A percentile compares a stretch with the other conserved stretches of the same genome.
phyloP scores from a whole-genome alignment of 306 rosid genomes.

The Cucurbita argyrosperma region DNA sequence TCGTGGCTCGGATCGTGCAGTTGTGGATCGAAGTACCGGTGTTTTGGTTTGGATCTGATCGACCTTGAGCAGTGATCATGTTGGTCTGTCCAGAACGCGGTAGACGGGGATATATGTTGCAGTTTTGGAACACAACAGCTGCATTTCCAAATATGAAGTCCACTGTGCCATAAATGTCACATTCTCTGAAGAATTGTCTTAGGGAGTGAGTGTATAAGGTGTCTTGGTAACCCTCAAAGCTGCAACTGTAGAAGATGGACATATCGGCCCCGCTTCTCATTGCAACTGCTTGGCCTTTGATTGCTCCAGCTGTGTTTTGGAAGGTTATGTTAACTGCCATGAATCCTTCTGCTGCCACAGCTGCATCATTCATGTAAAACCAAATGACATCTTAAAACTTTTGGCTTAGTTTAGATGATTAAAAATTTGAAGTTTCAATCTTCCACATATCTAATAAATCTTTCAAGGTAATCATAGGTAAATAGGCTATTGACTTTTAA shows the following conservation, averaged over 20 bases:
- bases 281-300: conserved; percentile 31
- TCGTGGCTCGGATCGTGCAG: conserved; percentile 14
- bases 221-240: conserved; percentile 32
- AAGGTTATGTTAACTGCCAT: conserved; percentile 18
- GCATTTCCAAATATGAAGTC: conserved; percentile 35
- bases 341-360: conserved; percentile 19
- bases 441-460: too few species aligned
- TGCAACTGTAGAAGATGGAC: conserved; percentile 22
- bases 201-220: conserved; percentile 27
- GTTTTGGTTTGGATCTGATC: conserved; percentile 20
- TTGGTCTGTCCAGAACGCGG: conserved; percentile 8
- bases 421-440: too few species aligned
- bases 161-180: conserved; percentile 29
- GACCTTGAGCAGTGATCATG: conserved; percentile 22
- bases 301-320: conserved; percentile 28
- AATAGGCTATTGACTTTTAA: too few species aligned
- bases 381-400: neutral
- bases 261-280: conserved; percentile 20
- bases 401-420: too few species aligned
- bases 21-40: conserved; percentile 26
- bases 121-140: conserved; percentile 20
- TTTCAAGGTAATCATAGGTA: too few species aligned
- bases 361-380: conserved; percentile 10
- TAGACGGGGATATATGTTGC: conserved; percentile 21
- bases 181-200: conserved; percentile 29